Base-by-base conservation (phyloP, 2,329 filamentous ascomycete species). In the Metarhizium album region DNA sequence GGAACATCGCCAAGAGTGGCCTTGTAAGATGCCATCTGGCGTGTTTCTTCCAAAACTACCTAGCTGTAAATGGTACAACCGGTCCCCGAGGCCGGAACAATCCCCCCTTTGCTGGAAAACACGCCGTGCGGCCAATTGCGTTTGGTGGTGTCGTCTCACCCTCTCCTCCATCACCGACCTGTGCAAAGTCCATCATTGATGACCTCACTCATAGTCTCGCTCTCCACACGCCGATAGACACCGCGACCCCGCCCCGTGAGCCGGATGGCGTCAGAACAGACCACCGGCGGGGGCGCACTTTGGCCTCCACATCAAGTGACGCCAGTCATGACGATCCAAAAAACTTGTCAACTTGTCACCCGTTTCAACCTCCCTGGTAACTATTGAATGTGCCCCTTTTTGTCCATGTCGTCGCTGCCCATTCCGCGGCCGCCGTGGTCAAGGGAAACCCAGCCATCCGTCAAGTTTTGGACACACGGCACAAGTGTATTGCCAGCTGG, bases 401-500 rank as follows among this genome's bases (percentile, higher is more conserved):
- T 9, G 7, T 29, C 27, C 27, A 29, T 29, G 11, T 29, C 6
- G 7, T 29, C 7, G 27, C 27, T 29, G 27, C 7, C 27, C 7
- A 6, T 29, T 29, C 6, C 27, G 27, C 6, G 11, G 27, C 7
- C 2, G 3, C 27, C 11, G 27, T 29, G 27, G 27, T 9, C 27
- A 29, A 29, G 27, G 6, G 11, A n/a, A 27, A 4, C 43, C 33
- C 33, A 16, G 9, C 43, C 4, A 5, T 13, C 20, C 45, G 13
- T 43, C 40, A 24, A 23, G 7, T 31, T 22, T 49, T 62, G 4
- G 57, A 64, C 18, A 67, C 59, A 52, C 56, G 64, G 53, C 60
- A 69, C 18, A 85, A 77, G 56, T 75, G 74, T 54, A 86, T 83
- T 4, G 76, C 75, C 3, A 78, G 75, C n/a, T 67, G 56, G 51